Percentiles rank a stretch among this genome's conserved stretches.
These are phyloP conservation scores for Sporothrix phasma DNA, from an alignment of 2,329 filamentous ascomycete genomes.

Conservation along the genomic window DNA sequence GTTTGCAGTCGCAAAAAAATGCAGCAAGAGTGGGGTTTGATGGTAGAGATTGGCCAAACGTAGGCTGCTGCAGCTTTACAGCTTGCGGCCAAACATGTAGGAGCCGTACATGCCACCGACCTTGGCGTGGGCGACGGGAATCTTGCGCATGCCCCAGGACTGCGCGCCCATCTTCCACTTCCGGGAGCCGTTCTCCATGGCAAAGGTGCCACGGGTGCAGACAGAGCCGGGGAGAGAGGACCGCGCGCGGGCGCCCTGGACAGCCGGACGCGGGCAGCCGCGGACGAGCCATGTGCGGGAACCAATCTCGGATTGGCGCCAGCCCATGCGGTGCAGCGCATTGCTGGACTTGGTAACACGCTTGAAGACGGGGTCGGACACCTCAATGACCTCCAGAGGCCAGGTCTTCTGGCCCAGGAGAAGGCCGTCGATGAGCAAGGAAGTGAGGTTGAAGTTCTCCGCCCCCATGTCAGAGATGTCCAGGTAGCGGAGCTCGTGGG, in stretches of 20 bases:
- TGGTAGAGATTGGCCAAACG: slow-evolving; percentile 5
- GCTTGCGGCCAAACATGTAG: slow-evolving; percentile 52
- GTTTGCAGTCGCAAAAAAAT: neutral
- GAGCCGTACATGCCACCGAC: slow-evolving; percentile 88
- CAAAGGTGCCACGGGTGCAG: slow-evolving; percentile 10
- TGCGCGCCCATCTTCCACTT: slow-evolving; percentile 78
- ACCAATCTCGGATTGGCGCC: slow-evolving; percentile 61
- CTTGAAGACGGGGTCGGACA: slow-evolving; percentile 57
- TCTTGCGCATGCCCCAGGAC: slow-evolving; percentile 80
- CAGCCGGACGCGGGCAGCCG: slow-evolving; percentile 27
- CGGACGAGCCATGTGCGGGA: slow-evolving; percentile 58
- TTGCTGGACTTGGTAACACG: slow-evolving; percentile 53
- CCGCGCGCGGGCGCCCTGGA: neutral
- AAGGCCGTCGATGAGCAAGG: slow-evolving; percentile 40
- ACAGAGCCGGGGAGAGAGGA: slow-evolving; percentile 31
- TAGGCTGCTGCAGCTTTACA: slow-evolving; percentile 30
- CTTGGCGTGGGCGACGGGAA: slow-evolving; percentile 84
- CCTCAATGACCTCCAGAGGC: slow-evolving; percentile 67
- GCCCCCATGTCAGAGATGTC: slow-evolving; percentile 64
- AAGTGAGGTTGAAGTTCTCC: slow-evolving; percentile 47
- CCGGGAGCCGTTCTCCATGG: slow-evolving; percentile 38
- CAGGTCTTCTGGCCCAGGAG: slow-evolving; percentile 51
- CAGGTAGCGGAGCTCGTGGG: slow-evolving; percentile 60
- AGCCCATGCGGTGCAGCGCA: slow-evolving; percentile 53
- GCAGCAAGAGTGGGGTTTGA: slow-evolving; percentile 5